phyloP scores from a whole-genome alignment of 176 grass and related monocot genomes.

The Hordeum marinum region DNA sequence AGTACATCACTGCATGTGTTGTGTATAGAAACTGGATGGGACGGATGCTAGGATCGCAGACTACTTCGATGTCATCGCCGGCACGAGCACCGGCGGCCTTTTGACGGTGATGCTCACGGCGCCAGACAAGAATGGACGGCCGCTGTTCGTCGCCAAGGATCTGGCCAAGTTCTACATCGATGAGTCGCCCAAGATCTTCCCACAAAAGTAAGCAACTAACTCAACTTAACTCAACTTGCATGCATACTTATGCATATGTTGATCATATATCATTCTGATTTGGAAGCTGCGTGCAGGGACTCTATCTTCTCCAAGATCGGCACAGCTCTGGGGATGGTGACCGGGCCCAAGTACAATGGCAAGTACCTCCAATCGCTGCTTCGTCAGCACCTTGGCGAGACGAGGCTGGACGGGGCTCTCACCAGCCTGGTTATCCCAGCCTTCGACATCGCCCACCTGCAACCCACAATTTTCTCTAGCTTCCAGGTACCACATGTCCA shows the following conservation, averaged over 20 bases:
- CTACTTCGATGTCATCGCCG: too few species aligned
- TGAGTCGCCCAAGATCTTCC: too few species aligned
- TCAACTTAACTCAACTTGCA: not conserved
- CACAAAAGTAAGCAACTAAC: conserved; percentile 38
- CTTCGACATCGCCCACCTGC: conserved; percentile 50
- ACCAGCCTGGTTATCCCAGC: conserved; percentile 60
- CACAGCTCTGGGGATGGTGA: conserved; percentile 28
- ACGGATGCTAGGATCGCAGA: too few species aligned
- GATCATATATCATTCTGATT: too few species aligned
- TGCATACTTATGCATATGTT: not conserved
- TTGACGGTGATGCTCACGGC: too few species aligned
- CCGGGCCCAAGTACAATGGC: conserved; percentile 49
- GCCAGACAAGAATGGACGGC: too few species aligned
- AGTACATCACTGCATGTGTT: too few species aligned
- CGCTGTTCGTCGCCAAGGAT: too few species aligned
- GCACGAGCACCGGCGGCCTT: too few species aligned
- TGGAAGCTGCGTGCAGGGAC: conserved; percentile 14
- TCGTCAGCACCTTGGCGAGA: conserved; percentile 25
- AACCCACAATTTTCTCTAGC: conserved; percentile 69
- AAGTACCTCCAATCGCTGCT: conserved; percentile 55
- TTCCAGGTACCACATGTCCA: conserved; percentile 30
- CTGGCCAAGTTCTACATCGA: too few species aligned
- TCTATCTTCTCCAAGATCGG: conserved; percentile 12
- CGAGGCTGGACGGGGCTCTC: conserved; percentile 34
- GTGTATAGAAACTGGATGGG: too few species aligned